These are phyloP conservation scores for Psilocybe tampanensis DNA, from an alignment of 768 basidiomycete species.

Conservation along the genomic window DNA sequence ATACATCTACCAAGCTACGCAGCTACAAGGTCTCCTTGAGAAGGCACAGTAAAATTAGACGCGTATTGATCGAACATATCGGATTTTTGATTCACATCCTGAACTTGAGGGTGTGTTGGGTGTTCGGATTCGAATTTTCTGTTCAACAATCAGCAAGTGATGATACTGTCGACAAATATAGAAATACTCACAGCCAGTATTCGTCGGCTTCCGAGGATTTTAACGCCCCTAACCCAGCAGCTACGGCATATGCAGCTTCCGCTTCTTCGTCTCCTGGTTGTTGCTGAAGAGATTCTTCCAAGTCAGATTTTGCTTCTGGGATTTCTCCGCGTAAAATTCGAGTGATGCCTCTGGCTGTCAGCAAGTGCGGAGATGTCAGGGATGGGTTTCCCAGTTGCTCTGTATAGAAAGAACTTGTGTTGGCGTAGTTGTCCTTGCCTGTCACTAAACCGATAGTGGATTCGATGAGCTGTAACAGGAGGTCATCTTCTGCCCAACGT, in stretches of 20 bases:
- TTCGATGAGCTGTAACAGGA: constrained; percentile 88
- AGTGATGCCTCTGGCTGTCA: constrained; percentile 79
- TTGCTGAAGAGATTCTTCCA: constrained; percentile 73
- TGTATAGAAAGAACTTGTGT: constrained; percentile 67
- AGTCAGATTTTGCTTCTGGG: constrained; percentile 74
- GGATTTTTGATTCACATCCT: constrained; percentile 61
- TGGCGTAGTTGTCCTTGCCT: constrained; percentile 68
- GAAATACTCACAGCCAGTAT: constrained; percentile 61
- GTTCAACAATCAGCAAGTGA: too few species aligned
- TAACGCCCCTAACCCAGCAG: constrained; percentile 55
- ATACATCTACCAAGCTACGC: constrained; percentile 7
- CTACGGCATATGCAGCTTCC: constrained; percentile 67
- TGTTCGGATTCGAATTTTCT: constrained; percentile 50
- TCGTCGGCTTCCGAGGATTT: constrained; percentile 69
- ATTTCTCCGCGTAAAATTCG: constrained; percentile 79
- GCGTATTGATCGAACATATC: constrained; percentile 64
- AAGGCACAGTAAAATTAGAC: constrained; percentile 63
- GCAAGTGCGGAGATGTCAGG: constrained; percentile 68
- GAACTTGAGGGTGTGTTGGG: constrained; percentile 70
- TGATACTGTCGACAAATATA: too few species aligned
- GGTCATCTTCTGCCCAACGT: constrained; percentile 86
- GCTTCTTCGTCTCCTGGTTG: constrained; percentile 64
- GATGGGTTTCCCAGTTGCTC: constrained; percentile 85
- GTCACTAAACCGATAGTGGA: constrained; percentile 77
- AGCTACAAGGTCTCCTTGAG: constrained; percentile 24